phyloP scores from a whole-genome alignment of 1,284 basidiomycete genomes.

The Bondarzewia mesenterica region DNA sequence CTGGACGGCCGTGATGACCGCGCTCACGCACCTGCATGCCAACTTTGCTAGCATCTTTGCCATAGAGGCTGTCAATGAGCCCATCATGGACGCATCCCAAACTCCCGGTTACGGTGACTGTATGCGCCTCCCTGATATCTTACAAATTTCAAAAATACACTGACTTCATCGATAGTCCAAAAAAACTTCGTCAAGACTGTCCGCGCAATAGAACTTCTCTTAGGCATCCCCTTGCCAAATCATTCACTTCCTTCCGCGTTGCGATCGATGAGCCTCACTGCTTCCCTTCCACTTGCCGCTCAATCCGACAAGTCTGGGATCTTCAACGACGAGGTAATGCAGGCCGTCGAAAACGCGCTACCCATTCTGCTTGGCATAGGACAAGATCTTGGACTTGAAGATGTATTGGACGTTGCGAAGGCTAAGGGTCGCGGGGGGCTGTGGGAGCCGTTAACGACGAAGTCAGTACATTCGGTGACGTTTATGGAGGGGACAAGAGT shows the following conservation, averaged over 20 bases:
- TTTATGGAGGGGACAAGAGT: background rate
- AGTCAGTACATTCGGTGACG: conserved; percentile 24
- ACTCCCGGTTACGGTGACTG: conserved; percentile 66
- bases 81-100: conserved; percentile 53
- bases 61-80: conserved; percentile 72
- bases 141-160: background rate
- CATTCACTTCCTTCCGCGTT: conserved; percentile 10
- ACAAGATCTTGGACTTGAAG: conserved; percentile 22
- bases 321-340: conserved; percentile 36
- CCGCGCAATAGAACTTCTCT: conserved; percentile 51
- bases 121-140: conserved; percentile 25
- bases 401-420: conserved; percentile 20
- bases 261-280: conserved; percentile 29
- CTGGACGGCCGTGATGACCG: conserved; percentile 74
- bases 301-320: conserved; percentile 12
- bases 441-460: conserved; percentile 38
- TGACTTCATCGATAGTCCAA: conserved; percentile 34
- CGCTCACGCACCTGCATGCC: conserved; percentile 60
- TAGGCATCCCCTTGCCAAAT: conserved; percentile 40
- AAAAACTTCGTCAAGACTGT: conserved; percentile 61
- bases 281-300: conserved; percentile 28
- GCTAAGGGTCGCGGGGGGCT: conserved; percentile 1
- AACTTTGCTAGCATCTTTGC: conserved; percentile 58
- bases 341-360: conserved; percentile 37
- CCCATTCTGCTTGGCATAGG: conserved; percentile 42